Evolutionary conservation across 2,329 filamentous ascomycete genomes (phyloP), one percentile per base, ranked within the genome.

Genomic region (Cytospora mali): DNA sequence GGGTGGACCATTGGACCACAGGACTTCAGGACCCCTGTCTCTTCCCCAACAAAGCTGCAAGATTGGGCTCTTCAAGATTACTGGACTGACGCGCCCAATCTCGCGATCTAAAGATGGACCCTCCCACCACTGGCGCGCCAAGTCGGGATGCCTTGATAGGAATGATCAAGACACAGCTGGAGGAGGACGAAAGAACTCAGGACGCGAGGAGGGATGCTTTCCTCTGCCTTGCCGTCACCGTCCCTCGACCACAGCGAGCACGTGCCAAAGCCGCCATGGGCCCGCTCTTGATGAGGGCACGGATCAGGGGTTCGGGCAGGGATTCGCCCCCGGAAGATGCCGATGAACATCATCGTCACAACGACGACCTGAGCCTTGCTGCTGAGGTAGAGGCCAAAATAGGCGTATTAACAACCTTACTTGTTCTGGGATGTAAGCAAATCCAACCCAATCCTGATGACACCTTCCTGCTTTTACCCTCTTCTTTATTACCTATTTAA

Each of bases 351-450:
- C 48, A 50, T 7, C 39, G 21, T 35, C 35, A 42, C 28, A 60
- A 33, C 11, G 60, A 28, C 50, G 25, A 27, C 25, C n/a, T 50
- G n/a, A 33, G 52, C 25, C n/a, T 60, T 14, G 55, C 58, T 11
- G 48, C 42, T 14, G 55, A 66, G 52, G 25, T 66, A 51, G 62
- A 64, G 56, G 49, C 35, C 10, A 60, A 46, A 4, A 4, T 66
- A 18, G 64, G 62, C 21, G 52, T 66, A n/a, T 31, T 62, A 28
- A 62, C 64, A 5, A 66, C 64, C 21, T 52, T 66, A 4, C 52
- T 64, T 14, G 64, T 66, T 11, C 27, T 66, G 21, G 64, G 64
- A 39, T 66, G 64, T 66, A 7, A 66, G 64, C 64, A 42, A 11
- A 29, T 23, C n/a, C n/a, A n/a, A n/a, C n/a, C n/a, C n/a, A n/a